phyloP scores from a whole-genome alignment of 1,284 basidiomycete species.

The Erythrobasidium hasegawianum region DNA sequence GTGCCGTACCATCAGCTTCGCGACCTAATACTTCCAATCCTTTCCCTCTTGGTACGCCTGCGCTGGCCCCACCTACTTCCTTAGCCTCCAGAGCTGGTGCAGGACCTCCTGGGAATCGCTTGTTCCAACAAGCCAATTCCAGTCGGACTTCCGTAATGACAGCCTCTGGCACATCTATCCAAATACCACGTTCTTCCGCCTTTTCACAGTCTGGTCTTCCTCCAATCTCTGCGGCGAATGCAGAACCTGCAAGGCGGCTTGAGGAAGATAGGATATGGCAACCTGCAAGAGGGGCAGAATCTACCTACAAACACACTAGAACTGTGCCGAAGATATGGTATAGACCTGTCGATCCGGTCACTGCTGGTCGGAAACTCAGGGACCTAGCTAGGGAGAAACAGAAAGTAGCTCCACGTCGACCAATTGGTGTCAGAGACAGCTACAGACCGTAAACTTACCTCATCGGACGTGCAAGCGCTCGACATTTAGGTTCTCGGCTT shows the following conservation, averaged over 20 bases:
- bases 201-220: slow-evolving; percentile 19
- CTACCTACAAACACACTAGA: slow-evolving; percentile 8
- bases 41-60: background rate
- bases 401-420: background rate
- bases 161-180: slow-evolving; percentile 12
- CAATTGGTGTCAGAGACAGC: background rate
- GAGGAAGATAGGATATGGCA: slow-evolving; percentile 8
- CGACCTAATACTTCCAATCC: background rate
- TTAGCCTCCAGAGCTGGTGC: background rate
- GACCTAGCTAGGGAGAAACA: slow-evolving; percentile 6
- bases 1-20: slow-evolving; percentile 25
- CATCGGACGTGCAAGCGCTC: too few relatives aligned
- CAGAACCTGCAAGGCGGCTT: background rate
- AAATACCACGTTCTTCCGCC: slow-evolving; percentile 16
- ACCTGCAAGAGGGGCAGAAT: slow-evolving; percentile 8
- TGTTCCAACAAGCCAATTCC: background rate
- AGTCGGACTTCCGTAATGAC: slow-evolving; percentile 2
- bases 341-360: slow-evolving; percentile 23
- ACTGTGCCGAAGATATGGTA: slow-evolving; percentile 13
- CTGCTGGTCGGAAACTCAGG: slow-evolving; percentile 24
- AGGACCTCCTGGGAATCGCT: slow-evolving; percentile 3
- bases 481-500: background rate
- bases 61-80: background rate
- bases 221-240: background rate
- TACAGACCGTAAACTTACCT: slow-evolving; percentile 14